A percentile compares a stretch with the other conserved stretches of the same genome.
phyloP scores from a whole-genome alignment of 148 eudicot species.

The Heliosperma pusillum region DNA sequence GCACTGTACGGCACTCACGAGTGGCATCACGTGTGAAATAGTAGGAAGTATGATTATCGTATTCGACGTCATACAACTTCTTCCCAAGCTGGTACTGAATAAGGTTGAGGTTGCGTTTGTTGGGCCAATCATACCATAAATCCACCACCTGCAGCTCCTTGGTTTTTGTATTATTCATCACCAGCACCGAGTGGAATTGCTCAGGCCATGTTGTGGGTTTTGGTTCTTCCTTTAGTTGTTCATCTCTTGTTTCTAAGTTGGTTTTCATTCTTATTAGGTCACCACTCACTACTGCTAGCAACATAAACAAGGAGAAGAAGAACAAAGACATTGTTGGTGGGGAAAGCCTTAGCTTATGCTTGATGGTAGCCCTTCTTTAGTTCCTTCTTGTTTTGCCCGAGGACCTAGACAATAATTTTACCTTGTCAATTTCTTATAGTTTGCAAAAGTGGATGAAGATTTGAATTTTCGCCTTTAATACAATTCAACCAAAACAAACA shows the following conservation, averaged over 20 bases:
- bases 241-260: not conserved
- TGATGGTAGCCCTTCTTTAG: not conserved
- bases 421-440: not conserved
- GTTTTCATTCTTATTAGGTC: conserved; percentile 1
- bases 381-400: not conserved
- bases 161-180: conserved; percentile 38
- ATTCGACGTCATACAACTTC: conserved; percentile 43
- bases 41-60: conserved; percentile 58
- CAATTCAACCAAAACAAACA: not conserved
- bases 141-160: conserved; percentile 36
- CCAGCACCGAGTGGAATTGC: conserved; percentile 61
- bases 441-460: not conserved
- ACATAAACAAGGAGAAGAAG: not conserved
- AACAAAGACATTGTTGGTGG: not conserved
- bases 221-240: conserved; percentile 25
- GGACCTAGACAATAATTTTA: not conserved
- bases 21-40: conserved; percentile 34
- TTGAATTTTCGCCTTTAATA: not conserved
- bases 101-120: conserved; percentile 68
- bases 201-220: conserved; percentile 57
- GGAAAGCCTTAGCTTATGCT: not conserved
- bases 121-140: conserved; percentile 76
- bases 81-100: conserved; percentile 53
- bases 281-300: not conserved
- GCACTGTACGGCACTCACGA: conserved; percentile 26